These are phyloP conservation scores for Candida silvicultrix DNA, from an alignment of 805 yeast genomes.

Conservation along the genomic window DNA sequence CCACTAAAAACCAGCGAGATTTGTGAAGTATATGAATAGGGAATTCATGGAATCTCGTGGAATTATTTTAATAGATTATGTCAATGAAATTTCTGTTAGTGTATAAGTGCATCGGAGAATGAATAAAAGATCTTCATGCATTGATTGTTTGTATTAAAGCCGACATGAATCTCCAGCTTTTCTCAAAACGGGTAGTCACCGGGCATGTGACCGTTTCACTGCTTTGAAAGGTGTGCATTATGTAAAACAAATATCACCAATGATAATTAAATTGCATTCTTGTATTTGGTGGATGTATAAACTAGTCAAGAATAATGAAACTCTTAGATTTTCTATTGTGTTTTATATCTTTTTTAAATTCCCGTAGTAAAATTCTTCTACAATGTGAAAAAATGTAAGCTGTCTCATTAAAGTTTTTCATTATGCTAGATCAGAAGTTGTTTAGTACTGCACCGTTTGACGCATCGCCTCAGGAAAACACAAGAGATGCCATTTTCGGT, in stretches of 20 bases:
- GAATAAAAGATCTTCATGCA: neutral
- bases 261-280: neutral
- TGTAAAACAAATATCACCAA: neutral
- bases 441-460: neutral
- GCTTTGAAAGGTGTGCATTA: neutral
- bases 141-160: neutral
- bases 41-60: neutral
- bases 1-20: too few relatives aligned
- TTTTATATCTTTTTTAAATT: too few relatives aligned
- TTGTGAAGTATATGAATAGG: neutral
- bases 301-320: too few relatives aligned
- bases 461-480: neutral
- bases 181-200: too few relatives aligned
- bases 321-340: too few relatives aligned
- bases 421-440: neutral
- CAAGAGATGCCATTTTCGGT: neutral
- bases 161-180: neutral
- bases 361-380: too few relatives aligned
- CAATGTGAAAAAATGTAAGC: too few relatives aligned
- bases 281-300: neutral
- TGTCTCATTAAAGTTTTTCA: neutral
- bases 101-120: neutral
- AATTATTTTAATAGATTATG: neutral
- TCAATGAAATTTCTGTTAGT: neutral
- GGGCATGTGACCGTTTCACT: neutral